phyloP scores from a whole-genome alignment of 768 basidiomycete species.

The Paxillus ammoniavirescens region DNA sequence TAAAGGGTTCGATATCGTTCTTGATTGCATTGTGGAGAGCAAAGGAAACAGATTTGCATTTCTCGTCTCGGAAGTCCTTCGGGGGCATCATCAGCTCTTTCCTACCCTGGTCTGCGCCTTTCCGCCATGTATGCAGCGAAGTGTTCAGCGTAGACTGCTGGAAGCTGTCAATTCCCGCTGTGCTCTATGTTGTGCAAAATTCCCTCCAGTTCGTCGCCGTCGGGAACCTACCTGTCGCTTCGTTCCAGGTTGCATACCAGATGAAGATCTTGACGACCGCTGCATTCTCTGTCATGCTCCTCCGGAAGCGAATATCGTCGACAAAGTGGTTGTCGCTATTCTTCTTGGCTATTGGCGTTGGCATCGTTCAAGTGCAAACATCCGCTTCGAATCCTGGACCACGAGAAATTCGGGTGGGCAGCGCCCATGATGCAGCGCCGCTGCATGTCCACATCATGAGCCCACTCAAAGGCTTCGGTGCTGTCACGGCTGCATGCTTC shows the following conservation, averaged over 20 bases:
- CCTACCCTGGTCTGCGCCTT: constrained; percentile 48
- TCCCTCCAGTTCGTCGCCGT: constrained; percentile 97
- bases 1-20: constrained; percentile 93
- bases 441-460: constrained; percentile 72
- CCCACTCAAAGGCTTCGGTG: constrained; percentile 78
- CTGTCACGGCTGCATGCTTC: constrained; percentile 83
- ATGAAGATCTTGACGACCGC: constrained; percentile 99
- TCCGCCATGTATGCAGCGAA: constrained; percentile 60
- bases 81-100: constrained; percentile 34
- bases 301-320: constrained; percentile 68
- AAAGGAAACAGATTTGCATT: constrained; percentile 41
- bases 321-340: constrained; percentile 87
- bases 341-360: constrained; percentile 89
- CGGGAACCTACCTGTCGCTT: constrained; percentile 91
- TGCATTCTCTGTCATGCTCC: constrained; percentile 82
- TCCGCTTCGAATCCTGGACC: constrained; percentile 33
- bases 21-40: constrained; percentile 70
- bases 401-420: constrained; percentile 51
- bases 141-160: constrained; percentile 93
- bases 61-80: constrained; percentile 41
- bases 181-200: constrained; percentile 96
- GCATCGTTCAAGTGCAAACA: constrained; percentile 91
- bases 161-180: constrained; percentile 96
- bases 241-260: constrained; percentile 97
- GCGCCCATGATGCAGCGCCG: constrained; percentile 63